Evolutionary conservation across 345 rosid genomes (phyloP).

Genomic region (Hypericum androsaemum): DNA sequence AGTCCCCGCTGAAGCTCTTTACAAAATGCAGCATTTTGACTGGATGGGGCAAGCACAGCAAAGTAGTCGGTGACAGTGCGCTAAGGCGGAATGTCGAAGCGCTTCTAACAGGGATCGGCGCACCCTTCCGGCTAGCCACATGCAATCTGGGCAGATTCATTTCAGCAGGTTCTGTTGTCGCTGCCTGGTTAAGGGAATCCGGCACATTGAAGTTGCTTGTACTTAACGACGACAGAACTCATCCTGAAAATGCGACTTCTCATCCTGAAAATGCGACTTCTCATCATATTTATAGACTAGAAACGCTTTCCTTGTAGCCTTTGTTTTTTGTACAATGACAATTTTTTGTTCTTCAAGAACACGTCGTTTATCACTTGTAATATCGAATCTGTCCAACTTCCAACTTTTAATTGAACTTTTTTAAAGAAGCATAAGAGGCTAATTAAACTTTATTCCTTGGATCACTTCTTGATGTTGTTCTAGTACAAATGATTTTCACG

Average conservation of each 20-base stretch:
- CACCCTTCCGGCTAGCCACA: conserved; percentile 63
- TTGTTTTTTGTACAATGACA: conserved; percentile 9
- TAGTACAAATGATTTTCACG: conserved; percentile 37
- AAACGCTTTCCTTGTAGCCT: conserved; percentile 35
- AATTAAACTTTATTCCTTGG: too few species aligned
- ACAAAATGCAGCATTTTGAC: conserved; percentile 64
- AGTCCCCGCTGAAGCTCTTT: too few species aligned
- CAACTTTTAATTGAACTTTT: too few species aligned
- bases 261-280: conserved; percentile 20
- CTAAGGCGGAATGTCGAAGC: conserved; percentile 61
- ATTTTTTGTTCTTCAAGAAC: conserved; percentile 1
- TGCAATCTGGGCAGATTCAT: conserved; percentile 76
- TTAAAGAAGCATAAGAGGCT: too few species aligned
- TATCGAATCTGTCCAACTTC: too few species aligned
- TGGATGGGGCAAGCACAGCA: conserved; percentile 98
- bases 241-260: conserved; percentile 18
- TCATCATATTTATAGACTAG: conserved; percentile 27
- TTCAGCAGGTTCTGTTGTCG: conserved; percentile 60
- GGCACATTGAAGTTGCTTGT: conserved; percentile 58
- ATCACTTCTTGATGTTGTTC: too few species aligned
- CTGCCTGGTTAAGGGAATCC: conserved; percentile 76
- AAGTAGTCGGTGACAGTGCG: conserved; percentile 80
- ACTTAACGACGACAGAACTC: conserved; percentile 53
- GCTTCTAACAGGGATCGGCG: conserved; percentile 59
- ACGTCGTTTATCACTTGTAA: too few species aligned